These are phyloP conservation scores for Smithsoniella earleae DNA, from an alignment of 163 green algal species.

Conservation along the genomic window DNA sequence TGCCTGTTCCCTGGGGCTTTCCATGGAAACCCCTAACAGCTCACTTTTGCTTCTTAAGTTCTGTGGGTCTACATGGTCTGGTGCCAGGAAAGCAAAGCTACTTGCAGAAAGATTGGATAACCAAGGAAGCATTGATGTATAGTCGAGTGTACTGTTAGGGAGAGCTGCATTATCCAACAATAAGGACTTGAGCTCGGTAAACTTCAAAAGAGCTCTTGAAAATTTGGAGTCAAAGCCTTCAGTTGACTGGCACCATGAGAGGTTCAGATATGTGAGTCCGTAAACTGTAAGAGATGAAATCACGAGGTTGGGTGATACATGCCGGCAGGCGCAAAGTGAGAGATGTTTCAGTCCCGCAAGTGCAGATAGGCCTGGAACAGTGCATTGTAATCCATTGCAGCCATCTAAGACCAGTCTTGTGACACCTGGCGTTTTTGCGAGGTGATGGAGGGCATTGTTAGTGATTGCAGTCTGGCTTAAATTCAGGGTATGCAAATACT, in stretches of 20 bases:
- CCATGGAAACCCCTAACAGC: too few relatives aligned
- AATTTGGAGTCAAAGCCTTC: too few relatives aligned
- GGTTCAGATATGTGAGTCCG: not conserved
- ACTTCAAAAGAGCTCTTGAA: too few relatives aligned
- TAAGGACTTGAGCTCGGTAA: too few relatives aligned
- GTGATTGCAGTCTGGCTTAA: not conserved
- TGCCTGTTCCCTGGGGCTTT: too few relatives aligned
- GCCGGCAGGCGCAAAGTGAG: not conserved
- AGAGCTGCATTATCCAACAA: too few relatives aligned
- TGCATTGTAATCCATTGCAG: not conserved
- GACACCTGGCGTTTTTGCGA: not conserved
- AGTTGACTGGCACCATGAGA: conserved; percentile 7
- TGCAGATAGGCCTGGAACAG: not conserved
- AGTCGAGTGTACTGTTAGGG: too few relatives aligned
- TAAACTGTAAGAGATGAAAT: not conserved
- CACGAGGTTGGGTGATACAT: not conserved
- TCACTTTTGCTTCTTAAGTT: too few relatives aligned
- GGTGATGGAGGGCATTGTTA: not conserved
- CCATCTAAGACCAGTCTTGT: not conserved
- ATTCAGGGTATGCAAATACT: not conserved
- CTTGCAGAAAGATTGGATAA: too few relatives aligned
- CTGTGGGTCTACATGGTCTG: too few relatives aligned
- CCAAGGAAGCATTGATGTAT: too few relatives aligned
- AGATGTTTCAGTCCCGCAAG: not conserved
- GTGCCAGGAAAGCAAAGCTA: too few relatives aligned